phyloP scores from a whole-genome alignment of 305 asterid genomes.

The Plantago lanceolata region DNA sequence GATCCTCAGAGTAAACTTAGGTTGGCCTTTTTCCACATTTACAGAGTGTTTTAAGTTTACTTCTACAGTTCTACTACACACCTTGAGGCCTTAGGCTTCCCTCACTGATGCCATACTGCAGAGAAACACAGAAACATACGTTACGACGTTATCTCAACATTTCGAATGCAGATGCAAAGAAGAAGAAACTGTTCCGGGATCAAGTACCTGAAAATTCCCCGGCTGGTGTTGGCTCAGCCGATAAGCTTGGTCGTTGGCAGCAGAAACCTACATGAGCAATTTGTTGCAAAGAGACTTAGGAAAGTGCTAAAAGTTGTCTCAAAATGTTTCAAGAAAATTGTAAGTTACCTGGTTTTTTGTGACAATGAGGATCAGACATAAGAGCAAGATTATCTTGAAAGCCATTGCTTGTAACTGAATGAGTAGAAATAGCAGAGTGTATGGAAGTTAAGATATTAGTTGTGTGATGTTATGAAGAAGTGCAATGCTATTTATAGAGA shows the following conservation, averaged over 20 bases:
- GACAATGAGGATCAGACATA: slow-evolving; percentile 29
- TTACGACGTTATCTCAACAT: slow-evolving; percentile 4
- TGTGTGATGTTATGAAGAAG: slow-evolving; percentile 29
- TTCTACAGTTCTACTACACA: slow-evolving; percentile 12
- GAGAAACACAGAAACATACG: neutral
- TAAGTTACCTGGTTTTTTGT: slow-evolving; percentile 36
- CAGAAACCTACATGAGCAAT: slow-evolving; percentile 30
- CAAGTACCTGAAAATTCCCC: slow-evolving; percentile 32
- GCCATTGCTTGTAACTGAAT: slow-evolving; percentile 31
- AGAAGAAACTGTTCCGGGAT: slow-evolving; percentile 2
- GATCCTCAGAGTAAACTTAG: neutral
- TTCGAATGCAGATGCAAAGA: neutral
- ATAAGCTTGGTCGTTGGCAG: slow-evolving; percentile 25
- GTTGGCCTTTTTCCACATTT: neutral
- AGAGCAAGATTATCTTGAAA: slow-evolving; percentile 27
- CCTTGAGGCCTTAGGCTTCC: slow-evolving; percentile 55
- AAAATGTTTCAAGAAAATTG: neutral
- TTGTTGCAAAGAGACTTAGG: neutral
- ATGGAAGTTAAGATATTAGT: slow-evolving; percentile 8
- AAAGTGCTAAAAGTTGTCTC: neutral
- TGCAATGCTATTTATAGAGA: slow-evolving; percentile 34
- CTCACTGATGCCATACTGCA: slow-evolving; percentile 47
- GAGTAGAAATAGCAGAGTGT: slow-evolving; percentile 17
- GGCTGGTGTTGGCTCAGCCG: slow-evolving; percentile 22
- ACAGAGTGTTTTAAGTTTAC: neutral